Percentiles rank a stretch among this genome's conserved stretches.
Conservation (phyloP, 1,284 basidiomycete genomes). For the Cutaneotrichosporon dermatis region DNA sequence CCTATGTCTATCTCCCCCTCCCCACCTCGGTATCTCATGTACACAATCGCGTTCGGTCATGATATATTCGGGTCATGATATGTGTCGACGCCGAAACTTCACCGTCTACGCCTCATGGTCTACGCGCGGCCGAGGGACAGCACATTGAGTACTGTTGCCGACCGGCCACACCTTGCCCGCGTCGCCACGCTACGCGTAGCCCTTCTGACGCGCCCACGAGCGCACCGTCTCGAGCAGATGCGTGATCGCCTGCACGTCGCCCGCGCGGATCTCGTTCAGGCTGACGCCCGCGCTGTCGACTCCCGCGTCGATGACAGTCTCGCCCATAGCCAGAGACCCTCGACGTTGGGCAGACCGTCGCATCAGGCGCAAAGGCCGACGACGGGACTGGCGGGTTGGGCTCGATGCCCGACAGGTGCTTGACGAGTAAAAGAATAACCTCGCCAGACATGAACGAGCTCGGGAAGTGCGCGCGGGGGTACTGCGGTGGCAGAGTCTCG, state of each 20-base stretch:
- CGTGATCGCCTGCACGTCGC: conserved; percentile 69
- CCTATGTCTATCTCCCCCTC: too few relatives aligned
- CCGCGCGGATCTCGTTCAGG: conserved; percentile 80
- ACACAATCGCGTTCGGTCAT: too few relatives aligned
- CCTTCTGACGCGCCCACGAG: conserved; percentile 21
- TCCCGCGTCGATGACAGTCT: conserved; percentile 80
- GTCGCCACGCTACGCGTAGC: not conserved
- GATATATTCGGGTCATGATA: too few relatives aligned
- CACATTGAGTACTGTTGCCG: too few relatives aligned
- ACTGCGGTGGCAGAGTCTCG: conserved; percentile 62
- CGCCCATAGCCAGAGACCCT: conserved; percentile 80
- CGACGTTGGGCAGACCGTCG: conserved; percentile 57
- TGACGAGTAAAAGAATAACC: conserved; percentile 49
- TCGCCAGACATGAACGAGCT: conserved; percentile 50
- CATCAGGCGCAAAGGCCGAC: conserved; percentile 37
- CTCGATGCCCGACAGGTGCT: conserved; percentile 41
- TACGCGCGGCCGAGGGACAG: too few relatives aligned
- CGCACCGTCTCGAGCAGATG: conserved; percentile 67
- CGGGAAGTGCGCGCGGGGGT: conserved; percentile 56
- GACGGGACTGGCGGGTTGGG: conserved; percentile 38
- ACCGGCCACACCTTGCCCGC: not conserved
- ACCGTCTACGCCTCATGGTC: too few relatives aligned
- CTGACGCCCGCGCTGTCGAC: conserved; percentile 81
- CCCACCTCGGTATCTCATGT: too few relatives aligned
- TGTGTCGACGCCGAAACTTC: too few relatives aligned